Conservation (phyloP, 2,329 filamentous ascomycete species). For the Fusarium siculi region DNA sequence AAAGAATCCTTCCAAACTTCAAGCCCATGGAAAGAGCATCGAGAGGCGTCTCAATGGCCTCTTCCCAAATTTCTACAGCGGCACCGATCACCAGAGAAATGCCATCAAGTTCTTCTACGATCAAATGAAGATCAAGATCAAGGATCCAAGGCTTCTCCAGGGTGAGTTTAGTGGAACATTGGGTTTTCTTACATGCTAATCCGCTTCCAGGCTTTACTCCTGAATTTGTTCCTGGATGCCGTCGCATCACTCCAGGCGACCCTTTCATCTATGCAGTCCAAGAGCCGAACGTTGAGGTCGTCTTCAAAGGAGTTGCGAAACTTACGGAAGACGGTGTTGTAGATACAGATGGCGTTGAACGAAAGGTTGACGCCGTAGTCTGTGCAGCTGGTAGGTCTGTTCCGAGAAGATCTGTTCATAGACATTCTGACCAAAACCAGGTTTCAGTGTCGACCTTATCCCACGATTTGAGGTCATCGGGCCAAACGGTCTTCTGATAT, state of each 20-base stretch:
- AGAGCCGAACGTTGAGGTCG: background rate
- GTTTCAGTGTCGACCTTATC: background rate
- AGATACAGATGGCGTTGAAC: background rate
- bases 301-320: background rate
- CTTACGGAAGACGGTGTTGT: background rate
- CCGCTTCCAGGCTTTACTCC: background rate
- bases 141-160: background rate
- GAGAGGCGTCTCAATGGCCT: background rate
- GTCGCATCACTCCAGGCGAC: background rate
- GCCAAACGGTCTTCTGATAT: background rate
- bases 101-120: background rate
- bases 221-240: background rate
- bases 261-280: background rate
- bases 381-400: background rate
- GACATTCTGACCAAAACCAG: fast-evolving
- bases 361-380: background rate
- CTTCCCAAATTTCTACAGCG: background rate
- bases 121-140: background rate
- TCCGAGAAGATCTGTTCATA: fast-evolving
- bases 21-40: background rate
- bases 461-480: background rate
- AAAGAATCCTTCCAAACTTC: background rate
- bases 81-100: background rate
- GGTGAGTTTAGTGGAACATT: fast-evolving
- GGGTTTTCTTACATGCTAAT: fast-evolving